Base-by-base conservation (phyloP, 305 asterid species). In the Ajuga reptans region DNA sequence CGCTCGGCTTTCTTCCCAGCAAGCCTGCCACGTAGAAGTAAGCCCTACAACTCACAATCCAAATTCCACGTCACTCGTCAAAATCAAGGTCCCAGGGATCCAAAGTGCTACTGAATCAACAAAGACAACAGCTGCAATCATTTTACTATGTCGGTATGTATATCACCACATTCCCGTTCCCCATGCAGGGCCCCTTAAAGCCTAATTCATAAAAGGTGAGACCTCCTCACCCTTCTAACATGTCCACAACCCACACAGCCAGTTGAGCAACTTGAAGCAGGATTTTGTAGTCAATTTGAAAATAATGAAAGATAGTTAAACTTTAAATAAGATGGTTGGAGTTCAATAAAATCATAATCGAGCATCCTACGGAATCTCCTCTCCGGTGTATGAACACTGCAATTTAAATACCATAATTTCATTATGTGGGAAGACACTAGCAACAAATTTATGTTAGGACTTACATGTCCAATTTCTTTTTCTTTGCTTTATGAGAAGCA, bases 111-210 rank as follows among this genome's bases (percentile, higher is more conserved):
- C 58, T 1, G 9, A 7, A 12, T 6, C 66, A 10, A 10, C 3
- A 69, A 68, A 57, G 36, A 69, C 11, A 69, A 16, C 49, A 69
- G 58, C 66, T 9, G n/a, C 11, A 68, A 55, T 43, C 33, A 43
- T 43, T 15, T 45, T 17, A 39, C 29, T 7, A 39, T 37, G 2
- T 41, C 39, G 39, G 43, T 36, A 21, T 31, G 11, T 9, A 39
- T 33, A 17, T 15, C 31, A 4, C 3, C 59, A 33, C 60, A 49
- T 9, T 68, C 18, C 29, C 27, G 21, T 36, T 49, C 31, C 49
- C 61, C 68, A 49, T 50, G 3, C 43, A 55, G 12, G 47, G 60
- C 60, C 61, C 60, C 34, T 36, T 15, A 60, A 49, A 1, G 45
- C 45, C 37, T 45, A 68, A 56, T 45, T 24, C 14, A 47, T 10